These are phyloP conservation scores for Diophrys appendiculata DNA, from an alignment of 73 alveolate species.

Conservation along the genomic window DNA sequence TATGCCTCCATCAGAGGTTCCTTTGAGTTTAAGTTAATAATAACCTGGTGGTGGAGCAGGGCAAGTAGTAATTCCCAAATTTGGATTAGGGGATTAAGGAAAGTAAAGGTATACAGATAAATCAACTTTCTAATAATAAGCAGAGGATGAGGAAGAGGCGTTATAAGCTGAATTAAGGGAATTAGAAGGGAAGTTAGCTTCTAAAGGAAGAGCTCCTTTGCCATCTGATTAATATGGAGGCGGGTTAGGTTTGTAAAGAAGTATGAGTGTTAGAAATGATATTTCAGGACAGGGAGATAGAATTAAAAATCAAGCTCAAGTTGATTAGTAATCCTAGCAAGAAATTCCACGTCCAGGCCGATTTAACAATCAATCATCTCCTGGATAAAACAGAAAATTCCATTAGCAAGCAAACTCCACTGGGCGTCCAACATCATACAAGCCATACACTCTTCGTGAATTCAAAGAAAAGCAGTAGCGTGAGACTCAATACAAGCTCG, in stretches of 20 bases:
- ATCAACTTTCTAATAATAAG: no score
- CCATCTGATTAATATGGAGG: neutral
- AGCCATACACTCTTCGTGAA: conserved; percentile 91
- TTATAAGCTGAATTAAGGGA: neutral
- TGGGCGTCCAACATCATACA: conserved; percentile 48
- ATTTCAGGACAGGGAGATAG: no score
- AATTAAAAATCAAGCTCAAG: no score
- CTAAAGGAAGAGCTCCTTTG: neutral
- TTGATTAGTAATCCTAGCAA: no score
- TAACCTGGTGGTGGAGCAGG: no score
- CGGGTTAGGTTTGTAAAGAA: neutral
- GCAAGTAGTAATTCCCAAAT: neutral
- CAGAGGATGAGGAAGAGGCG: neutral
- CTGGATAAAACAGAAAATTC: neutral
- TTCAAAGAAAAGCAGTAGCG: conserved; percentile 80
- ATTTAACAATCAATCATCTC: no score
- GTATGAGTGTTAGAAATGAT: neutral
- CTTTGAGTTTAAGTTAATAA: neutral
- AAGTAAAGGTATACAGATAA: neutral
- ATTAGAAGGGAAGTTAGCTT: neutral
- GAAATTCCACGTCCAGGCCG: no score
- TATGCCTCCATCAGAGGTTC: neutral
- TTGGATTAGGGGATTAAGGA: neutral
- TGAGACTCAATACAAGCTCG: conserved; percentile 66
- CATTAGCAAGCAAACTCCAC: neutral